A percentile compares a stretch with the other conserved stretches of the same genome.
Conservation (phyloP, 495 filamentous ascomycete genomes). For the Usnea hakonensis region DNA sequence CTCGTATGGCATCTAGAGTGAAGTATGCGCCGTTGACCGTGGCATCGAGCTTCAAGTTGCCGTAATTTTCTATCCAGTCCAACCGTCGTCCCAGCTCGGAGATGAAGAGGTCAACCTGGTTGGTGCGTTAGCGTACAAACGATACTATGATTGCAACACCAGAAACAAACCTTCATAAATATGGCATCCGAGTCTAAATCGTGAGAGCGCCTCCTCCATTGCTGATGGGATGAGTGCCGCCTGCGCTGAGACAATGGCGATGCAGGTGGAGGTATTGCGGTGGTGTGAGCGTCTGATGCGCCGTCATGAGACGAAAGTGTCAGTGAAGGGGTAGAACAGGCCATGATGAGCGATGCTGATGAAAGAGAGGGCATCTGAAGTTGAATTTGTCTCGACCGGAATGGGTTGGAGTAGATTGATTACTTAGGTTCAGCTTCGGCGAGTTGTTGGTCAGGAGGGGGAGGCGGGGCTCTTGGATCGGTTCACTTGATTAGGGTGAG, state of each 20-base stretch:
- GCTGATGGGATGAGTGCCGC: slow-evolving; percentile 57
- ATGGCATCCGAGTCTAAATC: slow-evolving; percentile 62
- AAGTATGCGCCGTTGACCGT: slow-evolving; percentile 73
- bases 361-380: slow-evolving; percentile 9
- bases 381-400: background rate
- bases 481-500: slow-evolving; percentile 2
- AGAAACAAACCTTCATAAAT: slow-evolving; percentile 48
- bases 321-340: slow-evolving; percentile 40
- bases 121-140: background rate
- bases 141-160: background rate
- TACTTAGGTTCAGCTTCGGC: background rate
- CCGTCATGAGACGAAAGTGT: slow-evolving; percentile 40
- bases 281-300: slow-evolving; percentile 4
- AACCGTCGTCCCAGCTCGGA: slow-evolving; percentile 77
- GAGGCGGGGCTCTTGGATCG: background rate
- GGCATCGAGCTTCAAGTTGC: slow-evolving; percentile 72
- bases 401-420: background rate
- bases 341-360: slow-evolving; percentile 30
- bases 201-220: slow-evolving; percentile 51
- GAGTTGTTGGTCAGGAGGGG: background rate
- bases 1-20: slow-evolving; percentile 78
- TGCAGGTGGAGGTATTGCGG: background rate
- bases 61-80: slow-evolving; percentile 83
- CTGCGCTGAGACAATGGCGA: slow-evolving; percentile 31
- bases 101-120: slow-evolving; percentile 80